Base-by-base conservation (phyloP, 148 eudicot species). In the Fagopyrum homotropicum region DNA sequence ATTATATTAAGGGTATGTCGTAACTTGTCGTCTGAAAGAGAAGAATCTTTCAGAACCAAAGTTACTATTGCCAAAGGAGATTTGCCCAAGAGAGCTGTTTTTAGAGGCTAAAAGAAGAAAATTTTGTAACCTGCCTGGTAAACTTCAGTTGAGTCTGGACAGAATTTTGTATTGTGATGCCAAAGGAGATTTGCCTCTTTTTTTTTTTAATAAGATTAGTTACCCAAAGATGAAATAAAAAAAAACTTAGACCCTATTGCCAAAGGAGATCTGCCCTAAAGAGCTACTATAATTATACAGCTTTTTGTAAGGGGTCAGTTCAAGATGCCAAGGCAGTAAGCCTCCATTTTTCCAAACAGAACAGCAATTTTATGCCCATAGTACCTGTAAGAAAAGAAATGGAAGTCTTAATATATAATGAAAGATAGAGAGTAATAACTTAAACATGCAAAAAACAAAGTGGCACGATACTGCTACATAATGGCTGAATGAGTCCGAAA, bases 51-150 rank as follows among this genome's bases (percentile, higher is more conserved):
- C 76, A 22, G 45, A 78, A 51, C 77, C 75, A 72, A 66, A 19
- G 29, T 51, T 11, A 35, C 45, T 69, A 69, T 79, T 85, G 94
- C 98, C 94, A 91, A 89, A 86, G 87, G 89, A 90, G 88, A 86
- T 84, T 88, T 91, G 82, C 87, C 91, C 89, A 40, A 40, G 71
- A 72, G 79, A 85, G 83, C 77, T 48, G 75, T n/a, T 44, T 35
- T 44, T 45, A 45, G 35, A 22, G 22, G 48, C 2, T 69, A 43
- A 81, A 82, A 74, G 64, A 9, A 44, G 40, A 50, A 54, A 22
- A 17, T 55, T 83, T 59, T 72, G 64, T 63, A 76, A 83, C 2
- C 61, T 56, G 16, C 17, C 6, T 55, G 22, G 22, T 12, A 49
- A 49, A 8, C 12, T 12, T 49, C 29, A 10, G 47, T 4, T 54